Base-by-base conservation (phyloP, 1,284 basidiomycete genomes). In the Butyriboletus appendiculatus region DNA sequence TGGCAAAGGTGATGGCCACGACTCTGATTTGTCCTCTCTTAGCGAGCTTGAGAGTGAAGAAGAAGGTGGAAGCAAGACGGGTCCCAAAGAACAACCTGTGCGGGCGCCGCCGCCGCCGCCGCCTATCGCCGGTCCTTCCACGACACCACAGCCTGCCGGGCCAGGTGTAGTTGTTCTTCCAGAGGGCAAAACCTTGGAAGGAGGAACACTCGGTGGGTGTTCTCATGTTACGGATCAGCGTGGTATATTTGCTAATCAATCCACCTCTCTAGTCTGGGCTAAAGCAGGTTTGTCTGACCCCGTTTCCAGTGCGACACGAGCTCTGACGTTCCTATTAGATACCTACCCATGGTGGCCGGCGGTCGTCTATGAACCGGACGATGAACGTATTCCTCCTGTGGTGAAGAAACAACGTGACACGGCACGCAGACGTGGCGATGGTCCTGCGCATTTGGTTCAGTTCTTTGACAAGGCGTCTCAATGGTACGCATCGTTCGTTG, bases 321-420 rank as follows among this genome's bases (percentile, higher is more conserved):
- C 14, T 20, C 53, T 65, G 48, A 70, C n/a, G 4, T 22, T 35
- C 39, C 7, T 15, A 43, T 34, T 53, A 86, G 84, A 73, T 42
- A 79, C 81, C 2, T 86, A 75, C 54, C 85, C 85, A 14, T 88
- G 81, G 81, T 88, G 83, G 81, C 85, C 85, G 38, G 85, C 81
- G 20, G 78, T 83, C 1, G 73, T 88, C 14, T 81, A 73, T 52
- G 79, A 84, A 26, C 74, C 76, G 22, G 78, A 83, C 32, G 78
- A 81, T 42, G 67, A 74, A 4, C 63, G 65, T 1, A 78, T 91
- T 32, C 86, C 86, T 2, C 55, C 60, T 7, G 71, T 73, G 4
- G 80, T 90, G 32, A 62, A 78, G 51, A 66, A 70, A 45, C 63
- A 69, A 57, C 69, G 76, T 20, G 73, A 62, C 46, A 61, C 41